Evolutionary conservation across 1,139 yeast species (phyloP), one percentile per base, ranked within the genome.

Genomic region (Kluyveromyces marxianus): DNA sequence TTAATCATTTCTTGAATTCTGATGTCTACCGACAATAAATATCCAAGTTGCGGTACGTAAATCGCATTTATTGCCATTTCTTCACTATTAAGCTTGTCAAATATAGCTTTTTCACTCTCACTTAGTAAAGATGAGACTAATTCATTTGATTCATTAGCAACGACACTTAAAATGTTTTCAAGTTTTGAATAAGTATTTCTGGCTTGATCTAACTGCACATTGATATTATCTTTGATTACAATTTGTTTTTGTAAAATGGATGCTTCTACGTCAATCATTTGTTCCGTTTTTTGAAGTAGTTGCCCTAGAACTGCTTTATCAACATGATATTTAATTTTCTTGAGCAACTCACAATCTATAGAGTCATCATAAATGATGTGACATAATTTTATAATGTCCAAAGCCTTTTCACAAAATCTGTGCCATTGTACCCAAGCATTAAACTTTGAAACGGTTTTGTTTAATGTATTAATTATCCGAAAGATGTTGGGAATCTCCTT

Each of bases 11-110:
- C 34, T 24, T 50, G 53, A 7, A 49, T 42, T 4, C 44, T 39
- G 2, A 43, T 33, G 25, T 58, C 59, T 3, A 60, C 34, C 0
- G 67, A 57, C 2, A 70, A 55, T 39, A 74, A 54, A 46, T 67
- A 74, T 0, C 77, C 78, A 30, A 74, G 49, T 44, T 72, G 75
- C 5, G 75, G 75, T 27, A 73, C 69, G 49, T 74, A 74, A 2
- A 69, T 66, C 1, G 68, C 68, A 47, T 69, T 70, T 4, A 69
- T 42, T 1, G 58, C 38, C 4, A 50, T 50, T 2, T 44, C 44
- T 0, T 54, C 39, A 3, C 60, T 38, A 2, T 52, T 48, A 24
- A 52, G 35, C 0, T 46, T 42, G 25, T 53, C 31, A 3, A 37
- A 39, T 4, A 36, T 36, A 0, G 54, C 42, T 4, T 60, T 46